phyloP scores from a whole-genome alignment of 257 asterid genomes.

The Paraleonurus japonicus region DNA sequence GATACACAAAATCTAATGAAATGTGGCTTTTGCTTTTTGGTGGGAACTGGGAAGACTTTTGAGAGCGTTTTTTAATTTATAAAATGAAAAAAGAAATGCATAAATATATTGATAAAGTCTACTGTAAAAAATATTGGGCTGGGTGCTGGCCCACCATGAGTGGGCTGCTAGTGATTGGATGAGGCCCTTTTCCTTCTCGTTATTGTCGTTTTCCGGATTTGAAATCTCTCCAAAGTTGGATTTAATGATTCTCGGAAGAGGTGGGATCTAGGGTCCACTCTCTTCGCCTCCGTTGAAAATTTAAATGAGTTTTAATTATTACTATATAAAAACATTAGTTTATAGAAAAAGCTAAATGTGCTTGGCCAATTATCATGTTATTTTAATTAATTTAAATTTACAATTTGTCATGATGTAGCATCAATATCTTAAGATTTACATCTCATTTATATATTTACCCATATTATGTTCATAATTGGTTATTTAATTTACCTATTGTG shows the following conservation, averaged over 20 bases:
- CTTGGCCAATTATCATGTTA: background rate
- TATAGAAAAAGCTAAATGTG: background rate
- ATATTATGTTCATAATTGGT: background rate
- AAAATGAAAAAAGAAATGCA: background rate
- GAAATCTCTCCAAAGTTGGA: slow-evolving; percentile 46
- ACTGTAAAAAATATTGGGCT: slow-evolving; percentile 30
- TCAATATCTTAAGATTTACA: no score
- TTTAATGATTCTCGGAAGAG: slow-evolving; percentile 45
- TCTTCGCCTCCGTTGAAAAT: slow-evolving; percentile 25
- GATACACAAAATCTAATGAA: slow-evolving; percentile 21
- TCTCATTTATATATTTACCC: background rate
- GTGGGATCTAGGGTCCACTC: slow-evolving; percentile 54
- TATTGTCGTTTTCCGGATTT: slow-evolving; percentile 60
- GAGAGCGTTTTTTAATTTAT: slow-evolving; percentile 13
- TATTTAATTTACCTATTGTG: background rate
- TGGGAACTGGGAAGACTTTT: slow-evolving; percentile 45
- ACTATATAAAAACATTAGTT: background rate
- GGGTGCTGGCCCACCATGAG: slow-evolving; percentile 31
- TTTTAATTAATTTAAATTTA: background rate
- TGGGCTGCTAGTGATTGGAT: slow-evolving; percentile 34
- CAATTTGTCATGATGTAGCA: background rate
- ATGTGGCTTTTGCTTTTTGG: slow-evolving; percentile 46
- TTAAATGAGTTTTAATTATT: slow-evolving; percentile 19
- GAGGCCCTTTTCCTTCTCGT: slow-evolving; percentile 17
- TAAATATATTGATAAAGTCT: background rate